Percentiles rank a stretch among this genome's conserved stretches.
Evolutionary conservation across 768 basidiomycete genomes (phyloP).

Genomic region (Xerocomus brunneocitrinus): DNA sequence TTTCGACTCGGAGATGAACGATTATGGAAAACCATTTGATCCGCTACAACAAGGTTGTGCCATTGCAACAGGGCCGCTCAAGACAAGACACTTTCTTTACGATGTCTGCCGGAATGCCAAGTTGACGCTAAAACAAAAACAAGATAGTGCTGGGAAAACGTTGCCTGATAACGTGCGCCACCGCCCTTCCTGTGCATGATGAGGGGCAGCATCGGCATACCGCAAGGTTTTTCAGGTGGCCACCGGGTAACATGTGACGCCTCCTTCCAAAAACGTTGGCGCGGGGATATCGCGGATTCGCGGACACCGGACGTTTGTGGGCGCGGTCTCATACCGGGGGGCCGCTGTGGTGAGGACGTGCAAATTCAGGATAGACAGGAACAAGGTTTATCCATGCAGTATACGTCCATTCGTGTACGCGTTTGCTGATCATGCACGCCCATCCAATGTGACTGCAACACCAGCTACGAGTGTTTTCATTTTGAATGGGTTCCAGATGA

Average conservation of each 20-base stretch:
- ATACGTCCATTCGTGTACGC: no score
- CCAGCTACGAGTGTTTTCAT: background rate
- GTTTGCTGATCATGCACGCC: background rate
- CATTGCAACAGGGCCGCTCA: background rate
- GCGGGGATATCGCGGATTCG: constrained; percentile 5
- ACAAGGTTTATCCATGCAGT: background rate
- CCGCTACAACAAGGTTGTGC: background rate
- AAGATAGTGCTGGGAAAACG: background rate
- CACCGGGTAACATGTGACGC: background rate
- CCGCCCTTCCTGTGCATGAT: background rate
- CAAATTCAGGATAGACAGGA: background rate
- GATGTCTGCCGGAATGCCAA: background rate
- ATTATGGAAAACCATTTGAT: background rate
- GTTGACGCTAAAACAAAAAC: background rate
- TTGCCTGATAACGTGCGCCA: background rate
- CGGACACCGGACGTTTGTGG: background rate
- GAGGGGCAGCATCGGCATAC: background rate
- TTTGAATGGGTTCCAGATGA: background rate
- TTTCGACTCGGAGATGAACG: background rate
- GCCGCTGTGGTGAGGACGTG: background rate
- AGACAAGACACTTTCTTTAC: background rate
- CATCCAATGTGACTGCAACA: background rate
- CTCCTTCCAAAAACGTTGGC: background rate
- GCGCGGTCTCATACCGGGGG: background rate
- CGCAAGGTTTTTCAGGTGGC: background rate